Percentiles rank a stretch among this genome's conserved stretches.
Evolutionary conservation across 2,329 filamentous ascomycete species (phyloP).

Genomic region (Knoxdaviesia proteae): DNA sequence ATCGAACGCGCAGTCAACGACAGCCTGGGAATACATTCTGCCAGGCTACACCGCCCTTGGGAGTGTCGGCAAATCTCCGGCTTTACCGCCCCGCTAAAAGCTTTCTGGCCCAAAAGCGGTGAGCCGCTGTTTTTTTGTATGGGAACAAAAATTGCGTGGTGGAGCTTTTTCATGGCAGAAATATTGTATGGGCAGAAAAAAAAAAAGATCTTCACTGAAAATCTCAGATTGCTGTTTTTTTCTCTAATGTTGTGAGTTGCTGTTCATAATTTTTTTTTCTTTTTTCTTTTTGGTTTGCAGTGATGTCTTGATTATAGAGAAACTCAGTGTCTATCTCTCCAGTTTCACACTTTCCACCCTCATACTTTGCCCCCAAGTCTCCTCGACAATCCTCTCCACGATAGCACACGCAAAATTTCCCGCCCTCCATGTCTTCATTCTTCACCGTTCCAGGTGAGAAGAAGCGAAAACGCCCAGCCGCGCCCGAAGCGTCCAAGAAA

Average conservation of each 20-base stretch:
- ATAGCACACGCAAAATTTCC: no score
- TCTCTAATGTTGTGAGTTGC: background rate
- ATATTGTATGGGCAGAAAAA: slow-evolving; percentile 3
- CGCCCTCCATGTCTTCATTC: slow-evolving; percentile 65
- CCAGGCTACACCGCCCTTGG: slow-evolving; percentile 13
- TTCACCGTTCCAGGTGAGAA: slow-evolving; percentile 78
- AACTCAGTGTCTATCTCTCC: no score
- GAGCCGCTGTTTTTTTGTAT: slow-evolving; percentile 19
- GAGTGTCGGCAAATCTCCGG: background rate
- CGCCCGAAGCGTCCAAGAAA: slow-evolving; percentile 17
- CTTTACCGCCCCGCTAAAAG: slow-evolving; percentile 4
- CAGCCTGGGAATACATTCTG: slow-evolving; percentile 9
- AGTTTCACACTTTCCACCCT: no score
- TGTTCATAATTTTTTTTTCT: slow-evolving; percentile 1
- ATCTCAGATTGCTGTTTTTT: no score
- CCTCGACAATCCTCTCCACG: background rate
- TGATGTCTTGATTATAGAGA: no score
- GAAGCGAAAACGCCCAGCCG: slow-evolving; percentile 61
- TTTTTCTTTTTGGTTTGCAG: background rate
- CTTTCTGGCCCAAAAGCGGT: background rate
- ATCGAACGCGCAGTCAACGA: slow-evolving; percentile 3
- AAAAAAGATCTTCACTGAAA: slow-evolving; percentile 3
- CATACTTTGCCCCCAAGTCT: background rate
- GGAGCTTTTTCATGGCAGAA: slow-evolving; percentile 4
- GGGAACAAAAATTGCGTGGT: slow-evolving; percentile 2